Evolutionary conservation across 768 basidiomycete genomes (phyloP), one percentile per base, ranked within the genome.

Genomic region (Tulasnella sp.): DNA sequence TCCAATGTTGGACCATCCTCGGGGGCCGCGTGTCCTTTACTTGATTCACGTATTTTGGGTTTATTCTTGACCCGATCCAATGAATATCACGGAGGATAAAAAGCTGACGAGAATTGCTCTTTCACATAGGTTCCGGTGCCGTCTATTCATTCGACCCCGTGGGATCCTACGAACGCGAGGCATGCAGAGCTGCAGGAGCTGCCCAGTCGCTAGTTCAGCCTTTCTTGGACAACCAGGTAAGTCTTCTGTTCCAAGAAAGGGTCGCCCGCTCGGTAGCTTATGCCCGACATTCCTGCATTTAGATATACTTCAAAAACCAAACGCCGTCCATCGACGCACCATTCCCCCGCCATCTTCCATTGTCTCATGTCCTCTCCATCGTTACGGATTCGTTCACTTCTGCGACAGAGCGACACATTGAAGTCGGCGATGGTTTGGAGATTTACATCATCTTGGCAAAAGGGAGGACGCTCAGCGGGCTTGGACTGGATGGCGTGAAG

Each of bases 121-220:
- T 40, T 38, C 48, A 4, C 84, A 40, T 78, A 97, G 96, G 97
- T 16, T 91, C 94, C 48, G 98, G 98, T 76, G 95, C 97, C 14
- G 97, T 99, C 40, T 99, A 99, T 88, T 98, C 97, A n/a, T 99
- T 98, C 85, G 98, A 99, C 86, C 98, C 98, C 52, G 96, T 99
- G 42, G 98, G 98, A 38, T 96, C 94, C 73, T 99, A 99, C 85
- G 97, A 99, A 86, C 93, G 98, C 80, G 96, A 98, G 87, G 91
- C 94, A 42, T 99, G 97, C 87, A 92, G 98, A 81, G 97, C 97
- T 52, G 96, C 97, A 73, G 98, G 98, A 74, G 93, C 97, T 21
- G 97, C 97, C n/a, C 93, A 95, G 84, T 90, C 92, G 73, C 90
- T 99, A 34, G 91, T 99, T 9, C 98, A 99, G 84, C 98, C 98